Evolutionary conservation across 139 green algal species (phyloP), one percentile per base, ranked within the genome.

Genomic region (Desmodesmus armatus): DNA sequence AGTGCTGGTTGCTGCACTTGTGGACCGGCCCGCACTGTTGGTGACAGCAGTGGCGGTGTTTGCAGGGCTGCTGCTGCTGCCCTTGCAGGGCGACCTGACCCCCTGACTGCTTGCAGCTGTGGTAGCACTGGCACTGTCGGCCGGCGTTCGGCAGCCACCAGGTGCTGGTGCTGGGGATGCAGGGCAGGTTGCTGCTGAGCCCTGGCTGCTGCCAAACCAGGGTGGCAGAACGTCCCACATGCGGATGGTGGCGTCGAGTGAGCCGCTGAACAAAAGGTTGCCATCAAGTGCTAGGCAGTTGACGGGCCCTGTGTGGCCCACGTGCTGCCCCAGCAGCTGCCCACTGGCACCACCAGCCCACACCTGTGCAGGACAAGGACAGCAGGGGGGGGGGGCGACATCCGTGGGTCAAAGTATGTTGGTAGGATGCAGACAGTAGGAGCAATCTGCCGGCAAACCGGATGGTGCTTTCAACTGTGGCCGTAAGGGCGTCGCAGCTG

Each of bases 211-310:
- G 3, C 27, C 76, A 41, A 55, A 82, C 35, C n/a, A 9, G 37
- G 76, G 37, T 9, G 89, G 89, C 62, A 95, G 85, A 2, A 85
- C 74, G 78, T 95, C 92, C 92, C 90, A 95, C 80, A 95, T 75
- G 11, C 85, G 67, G 37, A 93, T 89, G 33, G 41, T 84, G 43
- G 25, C 87, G 71, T 95, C 90, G 39, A 91, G 83, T 19, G 84
- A 91, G 35, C 92, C 93, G 9, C 85, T 91, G 77, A 96, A 94
- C 17, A 96, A 87, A 67, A 96, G 91, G 88, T 94, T 94, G 62
- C 83, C 87, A 55, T 96, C 92, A 25, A 93, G 83, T 0, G 91
- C 80, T 21, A 96, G 83, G 89, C 89, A 95, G 31, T 87, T 91
- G 25, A 96, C 87, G 0, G 93, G 74, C 23, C 89, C 91, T 5